These are phyloP conservation scores for Geotrichum candidum DNA, from an alignment of 1,139 yeast species.

Conservation along the genomic window DNA sequence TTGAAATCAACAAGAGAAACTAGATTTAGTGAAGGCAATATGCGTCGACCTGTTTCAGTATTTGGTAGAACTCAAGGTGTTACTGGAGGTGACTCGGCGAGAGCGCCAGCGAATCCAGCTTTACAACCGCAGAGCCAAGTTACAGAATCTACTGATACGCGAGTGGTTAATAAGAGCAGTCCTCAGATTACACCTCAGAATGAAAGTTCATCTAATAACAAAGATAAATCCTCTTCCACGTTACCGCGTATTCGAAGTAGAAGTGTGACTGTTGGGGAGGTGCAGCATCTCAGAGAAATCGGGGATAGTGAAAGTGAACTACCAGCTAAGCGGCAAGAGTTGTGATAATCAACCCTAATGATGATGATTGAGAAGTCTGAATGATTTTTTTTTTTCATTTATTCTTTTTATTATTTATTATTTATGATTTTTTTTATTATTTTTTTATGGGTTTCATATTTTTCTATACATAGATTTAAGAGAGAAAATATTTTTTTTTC, in stretches of 20 bases:
- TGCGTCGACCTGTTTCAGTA: background rate
- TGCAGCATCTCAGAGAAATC: slow-evolving; percentile 3
- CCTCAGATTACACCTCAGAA: background rate
- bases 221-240: background rate
- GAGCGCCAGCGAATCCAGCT: background rate
- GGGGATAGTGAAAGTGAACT: background rate
- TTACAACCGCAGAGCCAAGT: background rate
- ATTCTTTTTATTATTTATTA: background rate
- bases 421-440: background rate
- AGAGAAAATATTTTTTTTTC: no score
- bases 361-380: background rate
- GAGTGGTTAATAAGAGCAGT: background rate
- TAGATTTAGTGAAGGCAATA: background rate
- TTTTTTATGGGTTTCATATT: background rate
- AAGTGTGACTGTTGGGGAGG: slow-evolving; percentile 13
- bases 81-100: background rate
- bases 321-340: background rate
- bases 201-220: background rate
- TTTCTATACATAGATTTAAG: no score
- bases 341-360: background rate
- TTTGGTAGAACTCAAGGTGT: background rate
- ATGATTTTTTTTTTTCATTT: background rate
- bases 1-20: background rate
- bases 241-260: slow-evolving; percentile 2
- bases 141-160: background rate